Percentiles rank a stretch among this genome's conserved stretches.
Evolutionary conservation across 108 stramenopile species (phyloP).

Genomic region (Nitzschia palea): DNA sequence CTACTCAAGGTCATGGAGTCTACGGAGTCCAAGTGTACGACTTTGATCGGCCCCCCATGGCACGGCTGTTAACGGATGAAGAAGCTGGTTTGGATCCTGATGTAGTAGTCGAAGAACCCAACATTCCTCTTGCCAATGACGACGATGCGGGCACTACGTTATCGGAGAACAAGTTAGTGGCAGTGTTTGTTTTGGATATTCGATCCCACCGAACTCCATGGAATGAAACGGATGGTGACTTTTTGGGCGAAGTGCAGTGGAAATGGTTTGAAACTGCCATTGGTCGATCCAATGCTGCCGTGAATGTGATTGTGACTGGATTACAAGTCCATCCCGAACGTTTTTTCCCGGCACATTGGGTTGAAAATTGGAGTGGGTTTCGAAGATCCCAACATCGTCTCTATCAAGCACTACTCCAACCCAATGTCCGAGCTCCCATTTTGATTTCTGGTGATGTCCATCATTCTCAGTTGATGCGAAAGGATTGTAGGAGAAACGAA

Average conservation of each 20-base stretch:
- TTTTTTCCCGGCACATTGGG: constrained; percentile 53
- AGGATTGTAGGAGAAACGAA: constrained; percentile 43
- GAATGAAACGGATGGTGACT: constrained; percentile 57
- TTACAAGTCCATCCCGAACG: constrained; percentile 73
- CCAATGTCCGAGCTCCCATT: constrained; percentile 58
- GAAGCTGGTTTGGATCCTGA: constrained; percentile 81
- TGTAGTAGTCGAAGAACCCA: constrained; percentile 21
- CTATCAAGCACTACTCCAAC: constrained; percentile 64
- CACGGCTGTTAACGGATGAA: constrained; percentile 45
- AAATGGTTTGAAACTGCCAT: constrained; percentile 77
- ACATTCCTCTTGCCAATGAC: neutral
- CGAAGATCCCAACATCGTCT: constrained; percentile 60
- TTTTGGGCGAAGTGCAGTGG: constrained; percentile 84
- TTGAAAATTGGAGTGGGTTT: constrained; percentile 75
- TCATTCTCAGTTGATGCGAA: constrained; percentile 69
- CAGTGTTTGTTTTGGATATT: constrained; percentile 77
- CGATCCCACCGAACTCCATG: constrained; percentile 76
- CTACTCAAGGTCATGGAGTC: constrained; percentile 54
- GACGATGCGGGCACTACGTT: neutral
- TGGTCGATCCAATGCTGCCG: constrained; percentile 58
- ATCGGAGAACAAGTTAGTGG: constrained; percentile 35
- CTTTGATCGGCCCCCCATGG: constrained; percentile 33
- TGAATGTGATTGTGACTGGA: constrained; percentile 78
- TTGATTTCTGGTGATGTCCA: constrained; percentile 83
- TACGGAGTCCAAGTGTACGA: constrained; percentile 86